Percentiles rank a stretch among this genome's conserved stretches.
Conservation (phyloP, 306 rosid species). For the Lagenaria siceraria region DNA sequence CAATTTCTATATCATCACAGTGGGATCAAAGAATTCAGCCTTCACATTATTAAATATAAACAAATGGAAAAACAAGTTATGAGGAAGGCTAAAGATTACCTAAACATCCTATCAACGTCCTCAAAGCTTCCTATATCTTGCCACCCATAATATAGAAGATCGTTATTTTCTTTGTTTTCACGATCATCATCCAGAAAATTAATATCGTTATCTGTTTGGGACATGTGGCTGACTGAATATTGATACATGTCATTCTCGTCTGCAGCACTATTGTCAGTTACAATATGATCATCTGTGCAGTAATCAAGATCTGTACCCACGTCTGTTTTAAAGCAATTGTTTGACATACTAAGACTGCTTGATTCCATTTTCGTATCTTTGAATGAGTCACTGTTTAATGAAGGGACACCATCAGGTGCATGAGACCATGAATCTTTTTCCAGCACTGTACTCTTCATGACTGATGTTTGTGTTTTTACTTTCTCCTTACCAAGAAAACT, state of each 20-base stretch:
- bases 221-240: slow-evolving; percentile 35
- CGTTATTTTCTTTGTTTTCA: slow-evolving; percentile 20
- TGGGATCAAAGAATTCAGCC: neutral
- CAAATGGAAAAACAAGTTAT: neutral
- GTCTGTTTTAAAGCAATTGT: slow-evolving; percentile 29
- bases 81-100: slow-evolving; percentile 28
- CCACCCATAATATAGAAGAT: slow-evolving; percentile 43
- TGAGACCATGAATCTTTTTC: slow-evolving; percentile 56
- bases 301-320: slow-evolving; percentile 31
- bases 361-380: slow-evolving; percentile 33
- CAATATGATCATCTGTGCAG: slow-evolving; percentile 34
- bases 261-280: slow-evolving; percentile 43
- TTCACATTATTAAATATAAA: slow-evolving; percentile 2
- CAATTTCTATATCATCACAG: slow-evolving; percentile 41
- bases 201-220: slow-evolving; percentile 52
- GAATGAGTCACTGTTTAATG: slow-evolving; percentile 28
- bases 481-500: slow-evolving; percentile 24
- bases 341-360: slow-evolving; percentile 28
- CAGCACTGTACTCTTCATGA: slow-evolving; percentile 28
- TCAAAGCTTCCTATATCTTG: slow-evolving; percentile 67
- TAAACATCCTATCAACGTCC: slow-evolving; percentile 77
- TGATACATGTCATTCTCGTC: slow-evolving; percentile 33
- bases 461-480: slow-evolving; percentile 15
- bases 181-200: slow-evolving; percentile 52
- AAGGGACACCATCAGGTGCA: slow-evolving; percentile 33